phyloP scores from a whole-genome alignment of 2,329 filamentous ascomycete genomes.

The Corinectria fuckeliana region DNA sequence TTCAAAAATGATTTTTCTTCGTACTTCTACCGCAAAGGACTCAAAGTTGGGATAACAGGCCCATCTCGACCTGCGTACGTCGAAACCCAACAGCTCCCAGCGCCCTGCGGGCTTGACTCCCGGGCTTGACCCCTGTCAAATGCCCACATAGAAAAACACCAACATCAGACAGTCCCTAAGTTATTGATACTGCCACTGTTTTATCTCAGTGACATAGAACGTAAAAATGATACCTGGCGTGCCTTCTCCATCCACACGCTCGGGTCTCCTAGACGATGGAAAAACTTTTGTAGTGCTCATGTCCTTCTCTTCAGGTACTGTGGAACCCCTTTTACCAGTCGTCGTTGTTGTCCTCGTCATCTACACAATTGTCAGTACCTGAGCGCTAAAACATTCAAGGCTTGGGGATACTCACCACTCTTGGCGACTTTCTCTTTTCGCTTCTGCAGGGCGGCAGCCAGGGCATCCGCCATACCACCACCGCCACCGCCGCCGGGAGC shows the following conservation, averaged over 20 bases:
- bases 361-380: constrained; percentile 49
- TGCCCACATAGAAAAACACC: constrained; percentile 23
- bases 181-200: constrained; percentile 3
- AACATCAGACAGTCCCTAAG: constrained; percentile 11
- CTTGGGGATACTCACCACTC: constrained; percentile 75
- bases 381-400: not conserved
- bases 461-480: constrained; percentile 79
- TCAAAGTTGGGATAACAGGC: not conserved
- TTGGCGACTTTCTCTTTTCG: constrained; percentile 93
- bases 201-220: constrained; percentile 15
- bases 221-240: constrained; percentile 7
- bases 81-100: constrained; percentile 23
- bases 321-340: constrained; percentile 61
- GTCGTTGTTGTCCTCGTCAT: constrained; percentile 79
- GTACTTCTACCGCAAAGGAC: constrained; percentile 13
- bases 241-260: constrained; percentile 7
- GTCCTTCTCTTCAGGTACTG: constrained; percentile 23
- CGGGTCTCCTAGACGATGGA: constrained; percentile 11
- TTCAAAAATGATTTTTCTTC: constrained; percentile 26
- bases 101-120: constrained; percentile 27
- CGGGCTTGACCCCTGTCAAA: constrained; percentile 20
- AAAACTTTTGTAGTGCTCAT: constrained; percentile 18
- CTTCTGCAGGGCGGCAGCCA: constrained; percentile 79
- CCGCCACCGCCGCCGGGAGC: constrained; percentile 60
- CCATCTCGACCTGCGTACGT: constrained; percentile 3